Conservation (phyloP, 768 basidiomycete genomes). For the Phanerochaete sordida region DNA sequence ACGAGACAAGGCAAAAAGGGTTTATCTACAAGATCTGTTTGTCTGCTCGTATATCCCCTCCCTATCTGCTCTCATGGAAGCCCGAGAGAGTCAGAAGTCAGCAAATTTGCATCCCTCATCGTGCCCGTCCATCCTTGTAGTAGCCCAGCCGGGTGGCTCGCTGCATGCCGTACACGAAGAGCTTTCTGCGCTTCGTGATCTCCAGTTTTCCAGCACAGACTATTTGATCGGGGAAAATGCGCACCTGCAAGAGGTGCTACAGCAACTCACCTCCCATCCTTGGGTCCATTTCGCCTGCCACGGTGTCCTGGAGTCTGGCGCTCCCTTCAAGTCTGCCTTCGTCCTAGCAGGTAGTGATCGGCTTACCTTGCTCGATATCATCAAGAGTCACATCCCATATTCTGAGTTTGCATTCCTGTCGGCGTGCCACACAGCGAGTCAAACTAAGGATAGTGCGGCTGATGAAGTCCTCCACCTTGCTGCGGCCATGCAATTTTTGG, state of each 20-base stretch:
- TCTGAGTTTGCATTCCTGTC: constrained; percentile 40
- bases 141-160: background rate
- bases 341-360: constrained; percentile 19
- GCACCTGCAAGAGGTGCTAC: background rate
- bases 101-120: constrained; percentile 3
- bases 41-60: constrained; percentile 30
- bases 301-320: constrained; percentile 11
- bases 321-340: constrained; percentile 29
- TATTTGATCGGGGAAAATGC: no score
- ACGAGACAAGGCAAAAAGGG: background rate
- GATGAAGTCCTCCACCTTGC: constrained; percentile 41
- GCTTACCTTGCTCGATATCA: constrained; percentile 18
- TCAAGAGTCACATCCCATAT: constrained; percentile 14
- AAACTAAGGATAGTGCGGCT: constrained; percentile 28
- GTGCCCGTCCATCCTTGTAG: background rate
- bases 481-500: constrained; percentile 34
- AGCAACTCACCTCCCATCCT: constrained; percentile 1
- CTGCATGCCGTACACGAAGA: background rate
- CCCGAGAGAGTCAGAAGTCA: background rate
- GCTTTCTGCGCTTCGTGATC: background rate
- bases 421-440: constrained; percentile 41
- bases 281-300: constrained; percentile 29
- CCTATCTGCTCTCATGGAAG: constrained; percentile 15
- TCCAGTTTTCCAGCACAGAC: background rate
- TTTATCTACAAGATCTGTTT: constrained; percentile 18